Evolutionary conservation across 257 asterid species (phyloP).

Genomic region (Solanum piurae): DNA sequence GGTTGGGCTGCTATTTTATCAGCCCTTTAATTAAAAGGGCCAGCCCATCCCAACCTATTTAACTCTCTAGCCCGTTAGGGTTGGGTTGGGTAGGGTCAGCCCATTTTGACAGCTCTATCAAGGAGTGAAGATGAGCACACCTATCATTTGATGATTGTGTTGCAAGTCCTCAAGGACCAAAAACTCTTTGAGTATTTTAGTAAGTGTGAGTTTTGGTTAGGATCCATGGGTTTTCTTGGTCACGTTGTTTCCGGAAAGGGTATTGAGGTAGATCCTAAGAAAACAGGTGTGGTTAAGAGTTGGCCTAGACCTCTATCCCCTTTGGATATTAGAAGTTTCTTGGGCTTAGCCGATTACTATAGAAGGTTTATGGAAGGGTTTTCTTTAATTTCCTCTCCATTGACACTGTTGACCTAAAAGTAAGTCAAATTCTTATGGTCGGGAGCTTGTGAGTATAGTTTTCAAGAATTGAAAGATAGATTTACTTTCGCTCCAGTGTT

Average conservation of each 20-base stretch:
- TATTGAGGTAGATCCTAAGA: too few relatives aligned
- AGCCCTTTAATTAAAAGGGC: too few relatives aligned
- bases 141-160: background rate
- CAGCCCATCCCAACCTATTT: too few relatives aligned
- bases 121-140: background rate
- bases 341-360: background rate
- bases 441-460: background rate
- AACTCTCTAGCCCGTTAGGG: too few relatives aligned
- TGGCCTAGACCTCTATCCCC: background rate
- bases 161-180: background rate
- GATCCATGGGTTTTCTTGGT: background rate
- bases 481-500: background rate
- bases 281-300: background rate
- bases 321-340: background rate
- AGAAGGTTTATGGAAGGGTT: background rate
- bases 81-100: too few relatives aligned
- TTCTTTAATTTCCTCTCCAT: background rate
- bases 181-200: background rate
- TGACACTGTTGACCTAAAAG: background rate
- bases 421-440: background rate
- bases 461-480: background rate
- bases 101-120: too few relatives aligned
- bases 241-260: rapidly evolving
- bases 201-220: too few relatives aligned
- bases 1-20: too few relatives aligned